Conservation (phyloP, 2,329 filamentous ascomycete species). For the Lasiodiplodia sp. region DNA sequence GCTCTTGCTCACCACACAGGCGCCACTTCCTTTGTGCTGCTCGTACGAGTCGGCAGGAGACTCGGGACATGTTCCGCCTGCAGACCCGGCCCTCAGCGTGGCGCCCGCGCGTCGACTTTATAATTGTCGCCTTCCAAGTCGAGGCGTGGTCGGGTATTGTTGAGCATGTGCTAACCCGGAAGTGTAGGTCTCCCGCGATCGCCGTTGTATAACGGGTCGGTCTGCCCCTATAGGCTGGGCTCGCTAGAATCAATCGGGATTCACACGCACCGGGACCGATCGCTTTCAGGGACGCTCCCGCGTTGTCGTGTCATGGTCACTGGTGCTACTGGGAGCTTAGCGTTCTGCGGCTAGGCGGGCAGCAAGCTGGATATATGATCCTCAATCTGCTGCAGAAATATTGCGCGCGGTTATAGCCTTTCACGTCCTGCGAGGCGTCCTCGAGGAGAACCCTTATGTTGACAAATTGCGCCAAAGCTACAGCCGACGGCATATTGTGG, state of each 20-base stretch:
- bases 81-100: background rate
- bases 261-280: background rate
- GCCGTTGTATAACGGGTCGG: constrained; percentile 9
- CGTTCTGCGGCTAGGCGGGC: background rate
- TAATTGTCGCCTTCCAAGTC: constrained; percentile 10
- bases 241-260: constrained; percentile 21
- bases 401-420: background rate
- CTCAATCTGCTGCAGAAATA: background rate
- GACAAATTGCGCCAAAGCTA: background rate
- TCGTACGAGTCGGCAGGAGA: constrained; percentile 4
- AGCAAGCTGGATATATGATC: background rate
- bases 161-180: constrained; percentile 12
- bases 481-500: background rate
- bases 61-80: constrained; percentile 11
- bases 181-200: constrained; percentile 16
- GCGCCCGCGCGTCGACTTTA: constrained; percentile 2
- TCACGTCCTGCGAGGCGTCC: background rate
- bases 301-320: constrained; percentile 3
- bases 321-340: background rate
- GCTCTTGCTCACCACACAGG: constrained; percentile 7
- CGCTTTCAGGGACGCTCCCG: constrained; percentile 22
- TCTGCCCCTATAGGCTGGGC: constrained; percentile 14
- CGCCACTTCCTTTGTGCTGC: background rate
- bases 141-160: constrained; percentile 13
- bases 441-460: background rate